Evolutionary conservation across 257 asterid species (phyloP).

Genomic region (Ophiorrhiza pumila): DNA sequence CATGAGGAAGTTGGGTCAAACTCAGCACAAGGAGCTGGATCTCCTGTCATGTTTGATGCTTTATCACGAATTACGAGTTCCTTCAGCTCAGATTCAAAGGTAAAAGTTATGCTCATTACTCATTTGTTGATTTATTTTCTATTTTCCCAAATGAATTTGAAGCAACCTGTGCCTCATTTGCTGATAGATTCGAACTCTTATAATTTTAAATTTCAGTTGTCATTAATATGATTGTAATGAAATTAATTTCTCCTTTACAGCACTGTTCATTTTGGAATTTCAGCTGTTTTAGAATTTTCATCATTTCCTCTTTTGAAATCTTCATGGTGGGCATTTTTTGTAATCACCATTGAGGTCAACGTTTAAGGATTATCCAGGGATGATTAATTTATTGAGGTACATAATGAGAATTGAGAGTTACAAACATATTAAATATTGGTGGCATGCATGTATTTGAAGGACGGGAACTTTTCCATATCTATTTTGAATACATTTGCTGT

Average conservation of each 20-base stretch:
- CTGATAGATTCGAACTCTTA: neutral
- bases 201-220: neutral
- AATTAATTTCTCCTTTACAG: neutral
- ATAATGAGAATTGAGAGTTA: neutral
- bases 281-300: neutral
- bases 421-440: neutral
- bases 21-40: slow-evolving; percentile 99
- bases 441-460: neutral
- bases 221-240: neutral
- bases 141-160: neutral
- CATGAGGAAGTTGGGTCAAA: slow-evolving; percentile 95
- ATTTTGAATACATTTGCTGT: neutral
- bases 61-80: slow-evolving; percentile 76
- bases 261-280: neutral
- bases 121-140: neutral
- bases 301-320: neutral
- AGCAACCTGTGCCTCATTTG: neutral
- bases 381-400: neutral
- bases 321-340: neutral
- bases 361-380: neutral
- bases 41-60: slow-evolving; percentile 84
- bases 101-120: slow-evolving; percentile 20
- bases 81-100: slow-evolving; percentile 75
- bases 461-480: neutral
- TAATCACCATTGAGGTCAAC: neutral